Conservation (phyloP, 2,329 filamentous ascomycete species). For the Neofusicoccum kwambonambiense region DNA sequence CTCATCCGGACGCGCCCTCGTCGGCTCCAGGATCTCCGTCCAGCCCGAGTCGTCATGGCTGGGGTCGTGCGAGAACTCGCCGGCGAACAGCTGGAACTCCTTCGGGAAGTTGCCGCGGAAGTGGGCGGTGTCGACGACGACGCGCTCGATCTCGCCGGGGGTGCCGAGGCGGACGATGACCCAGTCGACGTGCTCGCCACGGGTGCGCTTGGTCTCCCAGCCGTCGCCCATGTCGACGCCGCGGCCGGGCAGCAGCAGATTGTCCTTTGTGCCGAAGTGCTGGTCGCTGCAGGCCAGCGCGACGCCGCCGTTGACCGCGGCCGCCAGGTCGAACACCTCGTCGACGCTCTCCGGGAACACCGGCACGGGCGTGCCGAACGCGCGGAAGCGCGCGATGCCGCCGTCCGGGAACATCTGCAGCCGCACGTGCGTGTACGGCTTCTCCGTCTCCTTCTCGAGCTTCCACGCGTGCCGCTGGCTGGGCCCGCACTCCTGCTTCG, state of each 20-base stretch:
- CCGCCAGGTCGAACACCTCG: constrained; percentile 71
- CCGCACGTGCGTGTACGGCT: constrained; percentile 75
- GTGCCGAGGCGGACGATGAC: constrained; percentile 72
- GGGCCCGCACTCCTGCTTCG: constrained; percentile 69
- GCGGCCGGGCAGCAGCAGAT: constrained; percentile 73
- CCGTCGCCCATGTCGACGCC: constrained; percentile 86
- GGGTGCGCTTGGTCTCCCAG: constrained; percentile 78
- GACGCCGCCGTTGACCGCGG: constrained; percentile 75
- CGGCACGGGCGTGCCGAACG: constrained; percentile 73
- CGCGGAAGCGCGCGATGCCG: constrained; percentile 75
- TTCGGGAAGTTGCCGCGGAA: constrained; percentile 84
- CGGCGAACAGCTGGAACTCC: constrained; percentile 65
- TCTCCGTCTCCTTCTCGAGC: constrained; percentile 55
- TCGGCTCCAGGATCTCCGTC: constrained; percentile 64
- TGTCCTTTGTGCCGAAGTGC: constrained; percentile 80
- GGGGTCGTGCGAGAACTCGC: constrained; percentile 58
- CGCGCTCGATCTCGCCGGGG: constrained; percentile 61
- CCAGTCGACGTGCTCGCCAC: constrained; percentile 77
- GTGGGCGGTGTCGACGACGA: constrained; percentile 77
- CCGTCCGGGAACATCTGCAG: constrained; percentile 85
- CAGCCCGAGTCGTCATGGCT: constrained; percentile 59
- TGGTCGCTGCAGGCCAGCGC: constrained; percentile 76
- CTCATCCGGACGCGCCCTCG: constrained; percentile 69
- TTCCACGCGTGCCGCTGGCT: constrained; percentile 73
- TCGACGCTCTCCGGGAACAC: constrained; percentile 68